Base-by-base conservation (phyloP, 306 rosid species). In the Corylus heterophylla region DNA sequence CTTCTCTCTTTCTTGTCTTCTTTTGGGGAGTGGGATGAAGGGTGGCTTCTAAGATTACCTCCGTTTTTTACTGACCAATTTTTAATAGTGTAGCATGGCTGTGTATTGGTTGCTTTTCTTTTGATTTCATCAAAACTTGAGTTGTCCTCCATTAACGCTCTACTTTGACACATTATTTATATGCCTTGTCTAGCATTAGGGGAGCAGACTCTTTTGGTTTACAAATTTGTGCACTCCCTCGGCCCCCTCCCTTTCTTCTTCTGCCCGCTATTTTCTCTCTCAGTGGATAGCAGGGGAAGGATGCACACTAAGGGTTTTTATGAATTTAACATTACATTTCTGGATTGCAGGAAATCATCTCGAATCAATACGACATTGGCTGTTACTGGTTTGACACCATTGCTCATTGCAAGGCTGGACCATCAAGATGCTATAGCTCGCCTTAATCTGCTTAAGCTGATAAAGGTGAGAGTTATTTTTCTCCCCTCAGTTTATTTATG, bases 351-450 rank as follows among this genome's bases (percentile, higher is more conserved):
- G 79, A 96, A 96, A 93, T 96, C 99, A 74, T 85, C 96, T 12
- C 92, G 94, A 86, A 96, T 96, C 71, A 96, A 96, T 87, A 96
- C 98, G 10, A 96, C 98, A 51, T 81, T 96, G 81, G 99, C 98
- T 61, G 96, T 96, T 74, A 96, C 91, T 80, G 99, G 99, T 66
- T 87, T 96, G 81, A 96, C 98, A 54, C 94, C 97, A n/a, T 82
- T 96, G 84, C 99, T 96, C 55, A 88, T 96, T 80, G 92, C 96
- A 78, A 91, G 91, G 84, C 91, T 96, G 81, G 97, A 96, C 85
- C 99, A 96, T 78, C 99, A 88, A 79, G 99, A 96, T 88, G 99
- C 99, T 31, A 96, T 96, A 71, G 98, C 98, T 78, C 99, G 99
- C 76, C 93, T 96, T 75, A 96, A 96, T 89, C 97, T 96, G 80